Evolutionary conservation across 2,329 filamentous ascomycete species (phyloP).

Genomic region (Microdochium paspali): DNA sequence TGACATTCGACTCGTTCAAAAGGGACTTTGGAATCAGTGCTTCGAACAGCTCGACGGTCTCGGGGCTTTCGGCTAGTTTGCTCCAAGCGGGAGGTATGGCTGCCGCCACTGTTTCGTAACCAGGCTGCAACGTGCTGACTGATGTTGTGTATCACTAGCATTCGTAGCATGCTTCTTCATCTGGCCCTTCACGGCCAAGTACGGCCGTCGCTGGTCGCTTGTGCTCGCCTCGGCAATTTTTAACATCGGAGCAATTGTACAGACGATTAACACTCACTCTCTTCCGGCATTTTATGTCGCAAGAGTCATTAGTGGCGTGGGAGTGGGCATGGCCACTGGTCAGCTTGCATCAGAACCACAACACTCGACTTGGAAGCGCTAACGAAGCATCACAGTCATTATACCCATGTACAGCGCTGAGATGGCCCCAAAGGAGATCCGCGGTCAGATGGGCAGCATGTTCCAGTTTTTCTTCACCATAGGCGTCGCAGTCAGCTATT

Average conservation of each 20-base stretch:
- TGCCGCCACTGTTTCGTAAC: neutral
- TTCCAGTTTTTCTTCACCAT: constrained; percentile 36
- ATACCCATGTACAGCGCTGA: constrained; percentile 36
- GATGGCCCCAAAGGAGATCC: constrained; percentile 35
- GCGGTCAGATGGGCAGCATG: constrained; percentile 30
- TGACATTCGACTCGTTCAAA: constrained; percentile 27
- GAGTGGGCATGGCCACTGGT: constrained; percentile 17
- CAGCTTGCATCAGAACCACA: neutral
- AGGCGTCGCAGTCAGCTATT: constrained; percentile 30
- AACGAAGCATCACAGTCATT: constrained; percentile 25
- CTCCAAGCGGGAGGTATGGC: constrained; percentile 28
- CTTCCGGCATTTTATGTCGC: constrained; percentile 27
- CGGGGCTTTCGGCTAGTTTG: constrained; percentile 29
- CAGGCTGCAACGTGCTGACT: neutral
- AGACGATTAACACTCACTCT: constrained; percentile 26
- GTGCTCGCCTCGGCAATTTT: constrained; percentile 30
- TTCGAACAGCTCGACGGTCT: constrained; percentile 19
- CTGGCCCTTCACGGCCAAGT: constrained; percentile 30
- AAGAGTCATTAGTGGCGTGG: constrained; percentile 22
- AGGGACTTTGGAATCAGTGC: constrained; percentile 24
- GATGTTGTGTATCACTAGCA: constrained; percentile 12
- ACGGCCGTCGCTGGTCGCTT: constrained; percentile 28
- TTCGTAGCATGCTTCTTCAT: constrained; percentile 33
- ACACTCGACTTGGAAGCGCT: neutral
- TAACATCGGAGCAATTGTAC: constrained; percentile 29